Percentiles rank a stretch among this genome's conserved stretches.
phyloP scores from a whole-genome alignment of 140 eudicot genomes.

The Flaveria floridana region DNA sequence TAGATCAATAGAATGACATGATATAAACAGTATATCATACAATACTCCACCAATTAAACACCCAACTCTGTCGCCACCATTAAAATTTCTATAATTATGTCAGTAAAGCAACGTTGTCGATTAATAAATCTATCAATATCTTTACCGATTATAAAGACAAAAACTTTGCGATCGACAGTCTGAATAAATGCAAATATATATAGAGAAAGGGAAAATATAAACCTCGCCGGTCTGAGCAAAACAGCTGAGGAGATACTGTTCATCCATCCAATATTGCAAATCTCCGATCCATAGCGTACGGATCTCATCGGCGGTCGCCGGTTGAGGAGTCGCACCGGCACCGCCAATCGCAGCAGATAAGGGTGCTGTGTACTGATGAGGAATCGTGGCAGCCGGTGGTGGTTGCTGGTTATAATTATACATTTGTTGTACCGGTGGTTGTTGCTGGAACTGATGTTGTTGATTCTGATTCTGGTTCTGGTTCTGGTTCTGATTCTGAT shows the following conservation, averaged over 20 bases:
- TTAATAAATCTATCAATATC: too few relatives aligned
- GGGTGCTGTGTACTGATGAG: constrained; percentile 36
- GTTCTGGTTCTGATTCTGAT: constrained; percentile 36
- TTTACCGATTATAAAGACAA: neutral
- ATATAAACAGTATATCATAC: neutral
- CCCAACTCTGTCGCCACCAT: too few relatives aligned
- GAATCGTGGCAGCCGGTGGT: constrained; percentile 38
- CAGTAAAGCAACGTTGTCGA: too few relatives aligned
- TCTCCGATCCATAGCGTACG: constrained; percentile 88
- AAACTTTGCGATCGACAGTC: constrained; percentile 13
- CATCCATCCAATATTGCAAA: constrained; percentile 92
- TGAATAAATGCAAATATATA: neutral
- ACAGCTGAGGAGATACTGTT: constrained; percentile 52
- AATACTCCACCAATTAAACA: too few relatives aligned
- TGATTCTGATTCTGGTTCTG: constrained; percentile 35
- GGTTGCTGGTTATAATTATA: constrained; percentile 52
- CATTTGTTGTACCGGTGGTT: constrained; percentile 43
- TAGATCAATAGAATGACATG: neutral
- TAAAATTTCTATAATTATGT: too few relatives aligned
- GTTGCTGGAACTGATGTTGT: constrained; percentile 41
- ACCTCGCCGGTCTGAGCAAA: constrained; percentile 78
- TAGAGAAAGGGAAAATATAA: neutral
- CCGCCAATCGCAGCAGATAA: constrained; percentile 6
- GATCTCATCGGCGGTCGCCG: constrained; percentile 53
- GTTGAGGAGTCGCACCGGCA: constrained; percentile 37